A percentile compares a stretch with the other conserved stretches of the same genome.
These are phyloP conservation scores for Ampelocalamus luodianensis DNA, from an alignment of 176 grass and related monocot genomes.

Conservation along the genomic window DNA sequence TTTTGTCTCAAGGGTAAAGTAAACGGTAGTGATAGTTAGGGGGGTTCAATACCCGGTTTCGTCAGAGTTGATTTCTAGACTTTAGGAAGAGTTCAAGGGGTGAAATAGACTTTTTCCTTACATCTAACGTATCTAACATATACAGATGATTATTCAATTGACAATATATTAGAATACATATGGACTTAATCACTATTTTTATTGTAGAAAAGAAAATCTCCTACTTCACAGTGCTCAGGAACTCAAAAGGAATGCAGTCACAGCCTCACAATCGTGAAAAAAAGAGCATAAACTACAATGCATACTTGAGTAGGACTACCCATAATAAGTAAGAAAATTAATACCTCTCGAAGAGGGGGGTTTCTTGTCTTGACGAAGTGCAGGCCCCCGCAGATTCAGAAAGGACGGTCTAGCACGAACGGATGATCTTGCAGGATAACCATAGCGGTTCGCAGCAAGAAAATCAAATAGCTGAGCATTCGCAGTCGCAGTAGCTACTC, in stretches of 20 bases:
- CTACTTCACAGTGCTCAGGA: neutral
- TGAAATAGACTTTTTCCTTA: no score
- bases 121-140: neutral
- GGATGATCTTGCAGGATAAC: neutral
- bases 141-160: slow-evolving; percentile 12
- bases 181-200: neutral
- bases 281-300: neutral
- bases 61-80: no score
- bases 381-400: no score
- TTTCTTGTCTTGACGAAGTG: no score
- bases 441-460: slow-evolving; percentile 6
- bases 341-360: slow-evolving; percentile 43
- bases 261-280: neutral
- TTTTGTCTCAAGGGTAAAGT: no score
- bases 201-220: neutral
- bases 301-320: neutral
- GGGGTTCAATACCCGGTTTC: no score
- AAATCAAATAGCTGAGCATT: slow-evolving; percentile 36
- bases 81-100: no score
- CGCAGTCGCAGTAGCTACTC: slow-evolving; percentile 31
- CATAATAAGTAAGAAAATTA: neutral
- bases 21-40: no score
- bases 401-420: no score
- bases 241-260: neutral
- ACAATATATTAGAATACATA: slow-evolving; percentile 14